phyloP scores from a whole-genome alignment of 306 rosid genomes.

The Oxytropis ochrocephala region DNA sequence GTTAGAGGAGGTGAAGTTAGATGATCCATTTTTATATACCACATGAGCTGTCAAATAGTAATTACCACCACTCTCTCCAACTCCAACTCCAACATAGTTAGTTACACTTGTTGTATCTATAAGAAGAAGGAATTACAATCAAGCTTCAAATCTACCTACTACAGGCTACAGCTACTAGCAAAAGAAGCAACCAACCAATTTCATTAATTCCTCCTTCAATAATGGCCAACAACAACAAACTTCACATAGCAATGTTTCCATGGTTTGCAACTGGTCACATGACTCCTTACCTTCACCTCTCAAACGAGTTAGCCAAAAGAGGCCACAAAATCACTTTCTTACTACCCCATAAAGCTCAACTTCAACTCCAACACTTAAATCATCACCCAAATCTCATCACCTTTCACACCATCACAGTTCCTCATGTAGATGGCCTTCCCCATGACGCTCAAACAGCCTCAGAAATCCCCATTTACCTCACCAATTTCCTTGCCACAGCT shows the following conservation, averaged over 20 bases:
- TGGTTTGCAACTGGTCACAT: conserved; percentile 60
- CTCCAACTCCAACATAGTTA: too few relatives aligned
- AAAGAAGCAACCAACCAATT: too few relatives aligned
- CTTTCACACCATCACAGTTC: conserved; percentile 25
- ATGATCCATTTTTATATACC: too few relatives aligned
- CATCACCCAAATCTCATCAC: conserved; percentile 32
- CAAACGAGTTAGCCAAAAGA: conserved; percentile 45
- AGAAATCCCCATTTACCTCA: conserved; percentile 24
- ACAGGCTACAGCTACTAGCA: too few relatives aligned
- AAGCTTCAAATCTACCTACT: too few relatives aligned
- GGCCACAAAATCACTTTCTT: conserved; percentile 34
- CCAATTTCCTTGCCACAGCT: conserved; percentile 17
- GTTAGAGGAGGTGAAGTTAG: too few relatives aligned
- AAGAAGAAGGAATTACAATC: too few relatives aligned
- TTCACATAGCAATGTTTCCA: conserved; percentile 33
- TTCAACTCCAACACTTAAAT: conserved; percentile 19
- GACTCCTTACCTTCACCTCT: conserved; percentile 43
- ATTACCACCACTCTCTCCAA: too few relatives aligned
- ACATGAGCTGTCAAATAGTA: too few relatives aligned
- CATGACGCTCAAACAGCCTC: conserved; percentile 35
- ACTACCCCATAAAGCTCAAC: conserved; percentile 26
- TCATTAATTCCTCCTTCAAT: too few relatives aligned
- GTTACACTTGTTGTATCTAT: too few relatives aligned
- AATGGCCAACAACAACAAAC: too few relatives aligned
- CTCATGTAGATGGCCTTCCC: conserved; percentile 39